A percentile compares a stretch with the other conserved stretches of the same genome.
Evolutionary conservation across 2,329 filamentous ascomycete species (phyloP).

Genomic region (Lecanicillium sp.): DNA sequence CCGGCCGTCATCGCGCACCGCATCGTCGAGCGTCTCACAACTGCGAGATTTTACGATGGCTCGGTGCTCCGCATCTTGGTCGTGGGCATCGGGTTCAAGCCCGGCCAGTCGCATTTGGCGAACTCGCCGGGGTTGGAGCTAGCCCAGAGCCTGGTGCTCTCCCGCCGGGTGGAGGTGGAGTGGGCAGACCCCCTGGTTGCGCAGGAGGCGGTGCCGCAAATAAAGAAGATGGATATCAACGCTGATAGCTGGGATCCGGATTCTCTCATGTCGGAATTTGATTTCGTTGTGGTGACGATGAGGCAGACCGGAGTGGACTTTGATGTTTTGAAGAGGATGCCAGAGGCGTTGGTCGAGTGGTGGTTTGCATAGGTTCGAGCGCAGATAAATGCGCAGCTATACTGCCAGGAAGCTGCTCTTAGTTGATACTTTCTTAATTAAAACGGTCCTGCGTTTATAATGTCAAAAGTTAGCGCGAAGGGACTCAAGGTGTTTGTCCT

Average conservation of each 20-base stretch:
- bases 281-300: constrained; percentile 39
- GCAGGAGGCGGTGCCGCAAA: constrained; percentile 35
- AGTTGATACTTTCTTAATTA: no score
- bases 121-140: constrained; percentile 43
- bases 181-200: constrained; percentile 40
- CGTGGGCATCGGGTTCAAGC: constrained; percentile 45
- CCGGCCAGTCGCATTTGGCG: constrained; percentile 40
- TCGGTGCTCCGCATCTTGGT: constrained; percentile 32
- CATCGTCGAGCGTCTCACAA: constrained; percentile 27
- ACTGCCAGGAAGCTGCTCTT: no score
- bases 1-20: constrained; percentile 34
- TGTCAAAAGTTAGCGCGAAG: no score
- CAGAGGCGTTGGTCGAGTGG: constrained; percentile 1
- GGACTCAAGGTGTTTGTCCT: no score
- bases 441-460: no score
- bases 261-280: constrained; percentile 31
- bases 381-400: not conserved
- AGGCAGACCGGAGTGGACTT: constrained; percentile 38
- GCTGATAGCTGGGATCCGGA: constrained; percentile 31
- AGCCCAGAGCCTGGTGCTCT: constrained; percentile 30
- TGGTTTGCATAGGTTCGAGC: not conserved
- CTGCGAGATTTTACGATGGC: constrained; percentile 1
- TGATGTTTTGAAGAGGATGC: constrained; percentile 29
- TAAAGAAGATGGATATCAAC: constrained; percentile 31
- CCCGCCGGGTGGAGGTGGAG: constrained; percentile 33